A percentile compares a stretch with the other conserved stretches of the same genome.
These are phyloP conservation scores for Coemansia sp. DNA, from an alignment of 192 early-diverging fungal species.

Conservation along the genomic window DNA sequence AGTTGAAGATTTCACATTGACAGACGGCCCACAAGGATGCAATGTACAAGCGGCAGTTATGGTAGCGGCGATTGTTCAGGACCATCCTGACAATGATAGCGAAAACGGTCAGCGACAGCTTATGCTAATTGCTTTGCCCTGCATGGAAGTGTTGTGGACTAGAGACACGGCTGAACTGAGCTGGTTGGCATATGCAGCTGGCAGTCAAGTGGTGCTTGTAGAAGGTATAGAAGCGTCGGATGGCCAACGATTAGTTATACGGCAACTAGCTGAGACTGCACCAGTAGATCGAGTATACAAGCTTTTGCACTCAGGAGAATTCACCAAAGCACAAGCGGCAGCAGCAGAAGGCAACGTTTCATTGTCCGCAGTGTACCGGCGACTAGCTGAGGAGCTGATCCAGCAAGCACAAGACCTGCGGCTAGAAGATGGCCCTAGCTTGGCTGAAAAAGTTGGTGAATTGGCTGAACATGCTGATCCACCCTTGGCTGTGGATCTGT, in stretches of 20 bases:
- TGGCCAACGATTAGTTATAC: conserved; percentile 23
- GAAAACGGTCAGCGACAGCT: conserved; percentile 14
- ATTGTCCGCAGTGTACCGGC: conserved; percentile 20
- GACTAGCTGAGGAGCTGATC: conserved; percentile 20
- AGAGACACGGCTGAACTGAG: conserved; percentile 27
- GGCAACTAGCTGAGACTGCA: conserved; percentile 27
- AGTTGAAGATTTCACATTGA: conserved; percentile 14
- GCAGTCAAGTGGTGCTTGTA: conserved; percentile 35
- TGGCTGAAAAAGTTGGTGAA: conserved; percentile 9
- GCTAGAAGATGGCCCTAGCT: background rate
- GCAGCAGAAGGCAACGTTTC: conserved; percentile 31
- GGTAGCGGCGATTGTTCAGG: background rate
- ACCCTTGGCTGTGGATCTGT: conserved; percentile 14
- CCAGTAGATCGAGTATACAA: conserved; percentile 42
- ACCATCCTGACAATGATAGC: background rate
- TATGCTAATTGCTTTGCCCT: conserved; percentile 29
- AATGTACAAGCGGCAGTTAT: background rate
- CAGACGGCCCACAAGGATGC: too few relatives aligned
- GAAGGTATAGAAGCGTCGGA: conserved; percentile 20
- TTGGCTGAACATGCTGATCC: conserved; percentile 15
- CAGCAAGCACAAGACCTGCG: background rate
- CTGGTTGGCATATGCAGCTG: conserved; percentile 33
- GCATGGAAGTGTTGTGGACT: conserved; percentile 16
- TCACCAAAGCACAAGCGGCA: conserved; percentile 34
- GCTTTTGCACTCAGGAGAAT: conserved; percentile 27